Conservation (phyloP, 306 rosid genomes). For the Hippophae gyantsensis region DNA sequence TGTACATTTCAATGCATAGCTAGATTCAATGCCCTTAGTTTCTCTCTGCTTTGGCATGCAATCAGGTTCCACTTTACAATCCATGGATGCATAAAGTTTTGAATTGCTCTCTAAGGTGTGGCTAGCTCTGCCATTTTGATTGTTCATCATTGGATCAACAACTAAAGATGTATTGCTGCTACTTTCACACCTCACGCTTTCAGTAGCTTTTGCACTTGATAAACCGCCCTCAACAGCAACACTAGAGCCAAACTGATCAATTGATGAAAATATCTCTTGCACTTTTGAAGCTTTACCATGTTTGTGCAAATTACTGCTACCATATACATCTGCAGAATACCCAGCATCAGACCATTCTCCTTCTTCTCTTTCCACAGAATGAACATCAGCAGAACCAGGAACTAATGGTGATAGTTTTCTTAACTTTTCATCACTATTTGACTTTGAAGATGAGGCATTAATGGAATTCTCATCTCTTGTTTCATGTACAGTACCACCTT, state of each 20-base stretch:
- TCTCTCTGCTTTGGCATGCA: slow-evolving; percentile 60
- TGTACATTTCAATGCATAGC: slow-evolving; percentile 64
- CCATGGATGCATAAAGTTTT: slow-evolving; percentile 47
- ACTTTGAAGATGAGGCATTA: slow-evolving; percentile 23
- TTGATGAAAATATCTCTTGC: slow-evolving; percentile 24
- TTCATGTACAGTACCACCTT: slow-evolving; percentile 38
- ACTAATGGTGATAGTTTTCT: slow-evolving; percentile 31
- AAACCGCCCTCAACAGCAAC: slow-evolving; percentile 36
- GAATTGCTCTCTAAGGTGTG: slow-evolving; percentile 47
- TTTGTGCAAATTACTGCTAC: slow-evolving; percentile 33
- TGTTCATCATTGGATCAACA: slow-evolving; percentile 35
- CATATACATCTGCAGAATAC: slow-evolving; percentile 49
- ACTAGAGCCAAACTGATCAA: slow-evolving; percentile 29
- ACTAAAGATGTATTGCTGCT: slow-evolving; percentile 37
- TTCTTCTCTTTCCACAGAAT: slow-evolving; percentile 74
- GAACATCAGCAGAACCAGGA: slow-evolving; percentile 27
- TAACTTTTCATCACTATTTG: slow-evolving; percentile 29
- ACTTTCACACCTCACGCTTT: slow-evolving; percentile 33
- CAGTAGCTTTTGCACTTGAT: slow-evolving; percentile 32
- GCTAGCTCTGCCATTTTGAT: slow-evolving; percentile 37
- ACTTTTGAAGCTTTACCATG: slow-evolving; percentile 38
- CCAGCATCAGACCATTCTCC: slow-evolving; percentile 98
- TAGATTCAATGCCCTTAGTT: slow-evolving; percentile 74
- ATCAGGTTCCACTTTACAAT: slow-evolving; percentile 53
- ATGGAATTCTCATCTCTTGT: slow-evolving; percentile 30